Evolutionary conservation across 1,284 basidiomycete species (phyloP), one percentile per base, ranked within the genome.

Genomic region (Trichosporon sp.): DNA sequence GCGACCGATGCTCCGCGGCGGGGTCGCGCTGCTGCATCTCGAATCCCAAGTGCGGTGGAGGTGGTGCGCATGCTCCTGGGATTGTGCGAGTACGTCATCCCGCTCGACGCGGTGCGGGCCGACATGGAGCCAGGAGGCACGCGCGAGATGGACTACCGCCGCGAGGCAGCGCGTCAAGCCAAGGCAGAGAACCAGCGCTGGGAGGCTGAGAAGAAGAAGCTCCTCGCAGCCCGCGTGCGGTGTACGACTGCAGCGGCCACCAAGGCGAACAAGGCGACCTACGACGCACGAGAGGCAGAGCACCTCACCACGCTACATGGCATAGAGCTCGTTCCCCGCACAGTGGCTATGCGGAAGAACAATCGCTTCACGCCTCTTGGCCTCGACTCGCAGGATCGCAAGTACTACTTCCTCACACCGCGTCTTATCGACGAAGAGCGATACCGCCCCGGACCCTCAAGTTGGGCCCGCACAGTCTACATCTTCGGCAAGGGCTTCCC

Each of bases 31-130:
- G 72, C 61, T 7, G 76, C 76, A 1, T 75, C 73, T 19, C 66
- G 74, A 9, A 59, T 75, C 2, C 77, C 77, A 3, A 65, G 65
- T 19, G 66, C 74, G 0, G 32, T 60, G 19, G 76, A 77, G 64
- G 70, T 78, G 2, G 67, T 77, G 11, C 64, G 73, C n/a, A 78
- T 78, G 77, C 69, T 78, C 13, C 49, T 78, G 21, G 72, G 70
- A 2, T 31, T 78, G 9, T 67, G 65, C 10, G 73, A 77, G 27
- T 21, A 68, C 66, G 21, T 59, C 69, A 59, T 46, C 49, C 3
- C 72, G 68, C 21, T 71, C 60, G 19, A 68, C 27, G 32, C 14
- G 3, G 67, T 77, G 7, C 60, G 69, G 14, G 49, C 31, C 8
- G 70, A 74, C 10, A 65, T 76, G 62, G 77, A 68, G 16, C 66